Evolutionary conservation across 805 yeast species (phyloP).

Genomic region (Grigorovia yakushimaensis): DNA sequence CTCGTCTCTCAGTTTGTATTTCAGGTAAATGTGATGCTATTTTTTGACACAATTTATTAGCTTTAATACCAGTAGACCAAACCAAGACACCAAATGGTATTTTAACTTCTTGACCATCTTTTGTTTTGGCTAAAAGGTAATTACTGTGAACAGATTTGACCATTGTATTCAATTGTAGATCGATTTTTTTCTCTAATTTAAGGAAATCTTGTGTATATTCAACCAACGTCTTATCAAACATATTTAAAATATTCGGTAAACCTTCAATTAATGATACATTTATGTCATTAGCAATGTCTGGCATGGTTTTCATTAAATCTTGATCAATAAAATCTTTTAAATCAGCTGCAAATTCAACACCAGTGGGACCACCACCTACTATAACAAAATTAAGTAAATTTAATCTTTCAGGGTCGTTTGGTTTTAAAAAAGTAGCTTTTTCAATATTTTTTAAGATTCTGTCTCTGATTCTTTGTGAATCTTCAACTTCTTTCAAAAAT

Average conservation of each 20-base stretch:
- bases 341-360: constrained; percentile 97
- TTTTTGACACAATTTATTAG: constrained; percentile 61
- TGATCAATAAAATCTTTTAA: constrained; percentile 89
- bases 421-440: constrained; percentile 74
- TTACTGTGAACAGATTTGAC: constrained; percentile 74
- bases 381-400: constrained; percentile 81
- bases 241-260: constrained; percentile 73
- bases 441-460: constrained; percentile 81
- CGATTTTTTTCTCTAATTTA: constrained; percentile 49
- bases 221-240: constrained; percentile 60
- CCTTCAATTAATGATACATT: constrained; percentile 84
- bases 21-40: constrained; percentile 54
- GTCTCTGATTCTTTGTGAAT: constrained; percentile 73
- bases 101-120: constrained; percentile 55
- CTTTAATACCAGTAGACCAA: constrained; percentile 97
- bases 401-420: constrained; percentile 64
- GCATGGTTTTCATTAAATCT: constrained; percentile 83
- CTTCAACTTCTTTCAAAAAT: constrained; percentile 83
- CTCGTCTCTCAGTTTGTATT: constrained; percentile 78
- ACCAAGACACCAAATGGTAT: constrained; percentile 88
- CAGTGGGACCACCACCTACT: constrained; percentile 98
- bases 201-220: constrained; percentile 76
- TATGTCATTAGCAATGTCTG: constrained; percentile 72
- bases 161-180: constrained; percentile 75
- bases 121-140: constrained; percentile 59